Conservation (phyloP, 2,329 filamentous ascomycete species). For the Exophiala spinifera region DNA sequence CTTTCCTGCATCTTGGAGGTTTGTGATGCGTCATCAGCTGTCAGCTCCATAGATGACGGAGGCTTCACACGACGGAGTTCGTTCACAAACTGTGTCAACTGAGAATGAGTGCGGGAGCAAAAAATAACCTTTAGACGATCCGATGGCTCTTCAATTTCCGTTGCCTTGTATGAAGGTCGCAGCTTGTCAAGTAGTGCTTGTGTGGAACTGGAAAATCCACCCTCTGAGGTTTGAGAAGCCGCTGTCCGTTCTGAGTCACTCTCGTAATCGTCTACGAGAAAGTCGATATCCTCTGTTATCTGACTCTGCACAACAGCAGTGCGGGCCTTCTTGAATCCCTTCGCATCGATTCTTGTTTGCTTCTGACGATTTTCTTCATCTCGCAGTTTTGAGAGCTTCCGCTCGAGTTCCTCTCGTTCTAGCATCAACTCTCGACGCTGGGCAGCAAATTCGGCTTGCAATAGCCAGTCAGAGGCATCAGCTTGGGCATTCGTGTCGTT, state of each 20-base stretch:
- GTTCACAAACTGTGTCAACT: constrained; percentile 80
- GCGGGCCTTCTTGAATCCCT: constrained; percentile 15
- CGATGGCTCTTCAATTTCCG: constrained; percentile 49
- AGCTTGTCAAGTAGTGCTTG: constrained; percentile 68
- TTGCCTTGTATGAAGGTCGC: constrained; percentile 42
- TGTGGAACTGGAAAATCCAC: constrained; percentile 69
- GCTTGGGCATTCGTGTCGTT: constrained; percentile 39
- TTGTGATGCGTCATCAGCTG: constrained; percentile 20
- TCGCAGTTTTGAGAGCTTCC: constrained; percentile 39
- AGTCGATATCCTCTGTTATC: constrained; percentile 60
- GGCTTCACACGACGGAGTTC: constrained; percentile 77
- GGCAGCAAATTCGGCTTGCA: constrained; percentile 69
- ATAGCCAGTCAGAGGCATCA: constrained; percentile 80
- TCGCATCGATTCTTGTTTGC: constrained; percentile 6
- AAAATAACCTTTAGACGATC: constrained; percentile 83
- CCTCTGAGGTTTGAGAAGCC: constrained; percentile 31
- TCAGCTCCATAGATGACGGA: constrained; percentile 66
- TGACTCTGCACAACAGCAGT: neutral
- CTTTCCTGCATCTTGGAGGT: constrained; percentile 21
- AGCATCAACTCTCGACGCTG: constrained; percentile 64
- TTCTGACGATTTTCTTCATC: constrained; percentile 15
- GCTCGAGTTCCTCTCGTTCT: constrained; percentile 70
- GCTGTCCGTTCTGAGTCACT: constrained; percentile 55
- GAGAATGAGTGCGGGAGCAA: constrained; percentile 89
- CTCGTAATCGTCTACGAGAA: constrained; percentile 72